Evolutionary conservation across 2,329 filamentous ascomycete species (phyloP), one percentile per base, ranked within the genome.

Genomic region (Trichoderma guizhouense): DNA sequence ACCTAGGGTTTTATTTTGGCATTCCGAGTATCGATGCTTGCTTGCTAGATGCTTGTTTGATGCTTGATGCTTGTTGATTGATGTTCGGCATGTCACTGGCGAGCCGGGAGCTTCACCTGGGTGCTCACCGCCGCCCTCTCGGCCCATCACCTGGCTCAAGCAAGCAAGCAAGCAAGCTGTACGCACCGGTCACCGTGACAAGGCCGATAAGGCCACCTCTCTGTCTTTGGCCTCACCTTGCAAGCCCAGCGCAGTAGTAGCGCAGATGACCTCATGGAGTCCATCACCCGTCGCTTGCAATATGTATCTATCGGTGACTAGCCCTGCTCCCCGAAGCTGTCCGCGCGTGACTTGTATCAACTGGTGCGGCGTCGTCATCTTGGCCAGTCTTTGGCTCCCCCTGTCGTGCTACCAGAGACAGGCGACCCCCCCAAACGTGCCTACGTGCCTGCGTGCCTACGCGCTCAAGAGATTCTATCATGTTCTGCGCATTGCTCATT

Each of bases 291-390:
- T 61, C 55, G 21, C 55, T 69, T 32, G 57, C 57, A 21, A 62
- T 61, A 32, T 53, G 55, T 39, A 62, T 61, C 36, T 47, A 32
- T 34, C 55, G 14, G 55, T 58, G 66, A 28, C 66, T 15, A 62
- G 39, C 66, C 66, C 57, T 51, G 39, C 36, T 51, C 55, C 55
- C 57, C 66, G 34, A 51, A 36, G 57, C 15, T 43, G 28, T 34
- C 66, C 15, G 66, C 66, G 66, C 66, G 66, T 69, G 66, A 69
- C 66, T 53, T 8, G 63, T 32, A 51, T 61, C 66, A 21, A 66
- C 63, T 39, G 63, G 63, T 18, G 47, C 63, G 32, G 66, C 66
- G 66, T 69, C 66, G 28, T 69, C 66, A 69, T 61, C 39, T 43
- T 51, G 24, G 57, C 57, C 36, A 39, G 36, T 62, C 14, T 32